A percentile compares a stretch with the other conserved stretches of the same genome.
phyloP scores from a whole-genome alignment of 768 basidiomycete species.

The Suillus fuscotomentosus region DNA sequence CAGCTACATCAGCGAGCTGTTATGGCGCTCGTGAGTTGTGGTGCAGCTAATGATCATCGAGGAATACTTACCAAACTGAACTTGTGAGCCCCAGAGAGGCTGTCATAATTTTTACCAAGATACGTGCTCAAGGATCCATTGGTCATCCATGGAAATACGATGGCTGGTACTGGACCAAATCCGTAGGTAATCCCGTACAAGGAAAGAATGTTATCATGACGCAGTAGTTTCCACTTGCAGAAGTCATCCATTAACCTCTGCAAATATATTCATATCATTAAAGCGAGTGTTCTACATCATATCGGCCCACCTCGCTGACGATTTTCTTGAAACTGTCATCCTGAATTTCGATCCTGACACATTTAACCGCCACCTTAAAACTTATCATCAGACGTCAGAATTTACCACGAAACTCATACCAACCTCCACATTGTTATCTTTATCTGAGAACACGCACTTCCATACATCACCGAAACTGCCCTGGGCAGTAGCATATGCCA shows the following conservation, averaged over 20 bases:
- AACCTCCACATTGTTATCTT: constrained; percentile 19
- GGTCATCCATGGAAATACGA: constrained; percentile 19
- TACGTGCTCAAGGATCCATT: constrained; percentile 17
- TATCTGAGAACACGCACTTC: constrained; percentile 21
- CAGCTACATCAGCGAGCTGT: constrained; percentile 9
- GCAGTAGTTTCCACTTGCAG: constrained; percentile 16
- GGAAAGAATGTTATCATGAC: constrained; percentile 38
- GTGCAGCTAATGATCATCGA: background rate
- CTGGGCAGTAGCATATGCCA: constrained; percentile 21
- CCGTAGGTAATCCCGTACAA: constrained; percentile 34
- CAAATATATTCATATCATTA: background rate
- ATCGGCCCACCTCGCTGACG: constrained; percentile 13
- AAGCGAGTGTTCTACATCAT: background rate
- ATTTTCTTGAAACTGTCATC: constrained; percentile 3
- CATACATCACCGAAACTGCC: constrained; percentile 23
- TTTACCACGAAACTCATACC: background rate
- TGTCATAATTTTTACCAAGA: constrained; percentile 8
- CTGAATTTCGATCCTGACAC: constrained; percentile 20
- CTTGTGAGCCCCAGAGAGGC: background rate
- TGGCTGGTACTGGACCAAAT: constrained; percentile 17
- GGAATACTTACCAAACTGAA: background rate
- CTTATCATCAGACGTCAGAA: background rate
- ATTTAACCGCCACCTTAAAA: constrained; percentile 25
- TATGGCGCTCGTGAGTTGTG: background rate
- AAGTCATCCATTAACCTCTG: background rate